Percentiles rank a stretch among this genome's conserved stretches.
Evolutionary conservation across 164 flowering plant genomes (phyloP).

Genomic region (Malania oleifera): DNA sequence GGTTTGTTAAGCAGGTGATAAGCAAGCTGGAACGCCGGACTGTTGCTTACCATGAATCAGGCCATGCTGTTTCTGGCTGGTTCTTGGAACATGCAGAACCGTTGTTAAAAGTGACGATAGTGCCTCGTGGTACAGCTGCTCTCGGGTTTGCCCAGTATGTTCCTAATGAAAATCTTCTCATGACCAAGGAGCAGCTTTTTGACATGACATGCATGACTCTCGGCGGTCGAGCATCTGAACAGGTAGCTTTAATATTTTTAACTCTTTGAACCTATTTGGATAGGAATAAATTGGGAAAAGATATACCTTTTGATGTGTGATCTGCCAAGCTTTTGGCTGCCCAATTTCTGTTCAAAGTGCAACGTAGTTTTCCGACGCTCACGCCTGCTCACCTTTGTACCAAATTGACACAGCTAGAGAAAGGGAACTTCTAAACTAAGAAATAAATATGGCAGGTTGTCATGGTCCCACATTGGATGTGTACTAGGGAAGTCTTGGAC

Average conservation of each 20-base stretch:
- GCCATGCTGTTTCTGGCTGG: conserved; percentile 96
- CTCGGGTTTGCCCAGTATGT: conserved; percentile 97
- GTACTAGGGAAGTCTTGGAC: too few relatives aligned
- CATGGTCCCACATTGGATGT: too few relatives aligned
- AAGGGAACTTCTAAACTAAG: too few relatives aligned
- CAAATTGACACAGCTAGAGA: too few relatives aligned
- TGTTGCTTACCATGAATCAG: conserved; percentile 95
- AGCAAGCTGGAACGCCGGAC: conserved; percentile 80
- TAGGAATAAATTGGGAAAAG: too few relatives aligned
- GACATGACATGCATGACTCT: conserved; percentile 98
- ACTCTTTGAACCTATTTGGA: too few relatives aligned
- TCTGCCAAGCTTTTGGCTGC: too few relatives aligned
- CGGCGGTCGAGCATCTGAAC: conserved; percentile 97
- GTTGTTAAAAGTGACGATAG: conserved; percentile 84
- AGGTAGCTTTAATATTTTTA: conserved; percentile 37
- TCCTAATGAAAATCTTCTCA: conserved; percentile 86
- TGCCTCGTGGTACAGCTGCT: conserved; percentile 96
- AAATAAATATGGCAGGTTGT: too few relatives aligned
- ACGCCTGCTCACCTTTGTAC: too few relatives aligned
- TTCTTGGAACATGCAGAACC: conserved; percentile 91
- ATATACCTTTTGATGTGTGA: too few relatives aligned
- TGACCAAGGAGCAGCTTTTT: conserved; percentile 95
- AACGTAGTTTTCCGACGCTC: too few relatives aligned
- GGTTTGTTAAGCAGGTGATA: conserved; percentile 54
- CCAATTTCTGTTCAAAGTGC: too few relatives aligned